Evolutionary conservation across 2,329 filamentous ascomycete species (phyloP).

Genomic region (Aspergillus sergii): DNA sequence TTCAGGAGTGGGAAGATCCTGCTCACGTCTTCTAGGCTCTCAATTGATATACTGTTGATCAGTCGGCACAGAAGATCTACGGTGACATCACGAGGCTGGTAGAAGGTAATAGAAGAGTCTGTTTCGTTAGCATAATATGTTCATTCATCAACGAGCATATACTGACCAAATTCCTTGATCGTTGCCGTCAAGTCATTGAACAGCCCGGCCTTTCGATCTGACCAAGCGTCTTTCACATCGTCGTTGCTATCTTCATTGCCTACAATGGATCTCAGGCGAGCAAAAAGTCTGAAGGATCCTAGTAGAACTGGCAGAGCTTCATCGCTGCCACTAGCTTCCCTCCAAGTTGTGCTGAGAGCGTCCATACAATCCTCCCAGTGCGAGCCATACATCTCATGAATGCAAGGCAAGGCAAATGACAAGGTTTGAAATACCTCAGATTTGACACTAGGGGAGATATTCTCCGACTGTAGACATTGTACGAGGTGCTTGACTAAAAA

Average conservation of each 20-base stretch:
- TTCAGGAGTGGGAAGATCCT: slow-evolving; percentile 77
- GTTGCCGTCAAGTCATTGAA: slow-evolving; percentile 57
- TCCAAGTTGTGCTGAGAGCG: slow-evolving; percentile 63
- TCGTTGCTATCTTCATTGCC: slow-evolving; percentile 72
- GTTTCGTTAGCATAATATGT: slow-evolving; percentile 12
- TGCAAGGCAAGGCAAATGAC: slow-evolving; percentile 65
- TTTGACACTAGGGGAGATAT: slow-evolving; percentile 47
- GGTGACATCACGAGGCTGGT: slow-evolving; percentile 73
- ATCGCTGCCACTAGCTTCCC: slow-evolving; percentile 50
- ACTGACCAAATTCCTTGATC: slow-evolving; percentile 44
- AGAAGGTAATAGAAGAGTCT: slow-evolving; percentile 54
- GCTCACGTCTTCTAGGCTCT: slow-evolving; percentile 63
- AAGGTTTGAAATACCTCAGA: slow-evolving; percentile 49
- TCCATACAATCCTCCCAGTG: slow-evolving; percentile 75
- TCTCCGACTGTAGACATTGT: slow-evolving; percentile 66
- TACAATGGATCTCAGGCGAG: slow-evolving; percentile 61
- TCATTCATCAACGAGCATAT: background rate
- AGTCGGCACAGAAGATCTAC: slow-evolving; percentile 73
- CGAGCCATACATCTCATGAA: slow-evolving; percentile 81
- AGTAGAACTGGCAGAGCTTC: slow-evolving; percentile 65
- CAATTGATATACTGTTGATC: slow-evolving; percentile 64
- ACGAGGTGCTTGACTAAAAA: slow-evolving; percentile 81
- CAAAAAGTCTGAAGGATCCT: slow-evolving; percentile 72
- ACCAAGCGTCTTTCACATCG: slow-evolving; percentile 76
- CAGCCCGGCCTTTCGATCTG: slow-evolving; percentile 59